Conservation (phyloP, 2,329 filamentous ascomycete species). For the Echinosphaeria canescens region DNA sequence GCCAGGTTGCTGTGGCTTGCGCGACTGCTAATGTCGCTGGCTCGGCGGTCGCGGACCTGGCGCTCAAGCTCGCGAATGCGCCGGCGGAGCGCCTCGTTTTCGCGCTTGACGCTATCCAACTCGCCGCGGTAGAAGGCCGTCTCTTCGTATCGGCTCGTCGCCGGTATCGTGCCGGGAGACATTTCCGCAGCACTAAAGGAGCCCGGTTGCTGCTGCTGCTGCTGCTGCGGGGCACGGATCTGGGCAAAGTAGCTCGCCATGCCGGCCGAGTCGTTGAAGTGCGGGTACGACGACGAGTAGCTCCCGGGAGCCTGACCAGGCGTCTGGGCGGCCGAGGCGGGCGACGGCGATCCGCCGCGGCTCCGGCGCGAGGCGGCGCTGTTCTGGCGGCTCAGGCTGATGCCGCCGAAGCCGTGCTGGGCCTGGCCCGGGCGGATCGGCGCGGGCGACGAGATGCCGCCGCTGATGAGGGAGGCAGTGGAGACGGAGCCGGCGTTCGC, state of each 20-base stretch:
- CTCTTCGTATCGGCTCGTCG: slow-evolving; percentile 39
- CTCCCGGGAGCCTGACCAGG: slow-evolving; percentile 1
- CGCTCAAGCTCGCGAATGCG: slow-evolving; percentile 40
- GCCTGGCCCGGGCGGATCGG: slow-evolving; percentile 13
- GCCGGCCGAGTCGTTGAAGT: slow-evolving; percentile 15
- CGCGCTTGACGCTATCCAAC: slow-evolving; percentile 36
- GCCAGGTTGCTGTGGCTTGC: slow-evolving; percentile 28
- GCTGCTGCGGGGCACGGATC: slow-evolving; percentile 1
- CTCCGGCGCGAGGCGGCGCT: slow-evolving; percentile 31
- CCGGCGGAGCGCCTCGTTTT: slow-evolving; percentile 39
- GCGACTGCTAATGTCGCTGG: slow-evolving; percentile 13
- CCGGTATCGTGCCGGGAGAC: slow-evolving; percentile 31
- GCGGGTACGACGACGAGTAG: slow-evolving; percentile 11
- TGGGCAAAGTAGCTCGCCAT: slow-evolving; percentile 10
- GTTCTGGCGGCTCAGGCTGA: slow-evolving; percentile 28
- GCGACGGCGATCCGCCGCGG: slow-evolving; percentile 25
- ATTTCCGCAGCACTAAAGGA: slow-evolving; percentile 20
- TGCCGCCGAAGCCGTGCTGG: slow-evolving; percentile 6
- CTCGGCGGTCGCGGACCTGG: slow-evolving; percentile 20
- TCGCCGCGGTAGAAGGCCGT: slow-evolving; percentile 35
- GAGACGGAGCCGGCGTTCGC: slow-evolving; percentile 17
- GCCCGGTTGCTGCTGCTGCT: slow-evolving; percentile 13
- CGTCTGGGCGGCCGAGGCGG: slow-evolving; percentile 3
- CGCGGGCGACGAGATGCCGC: slow-evolving; percentile 22
- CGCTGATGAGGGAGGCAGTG: slow-evolving; percentile 15